Evolutionary conservation across 2,329 filamentous ascomycete genomes (phyloP).

Genomic region (Helicocarpus griseus): DNA sequence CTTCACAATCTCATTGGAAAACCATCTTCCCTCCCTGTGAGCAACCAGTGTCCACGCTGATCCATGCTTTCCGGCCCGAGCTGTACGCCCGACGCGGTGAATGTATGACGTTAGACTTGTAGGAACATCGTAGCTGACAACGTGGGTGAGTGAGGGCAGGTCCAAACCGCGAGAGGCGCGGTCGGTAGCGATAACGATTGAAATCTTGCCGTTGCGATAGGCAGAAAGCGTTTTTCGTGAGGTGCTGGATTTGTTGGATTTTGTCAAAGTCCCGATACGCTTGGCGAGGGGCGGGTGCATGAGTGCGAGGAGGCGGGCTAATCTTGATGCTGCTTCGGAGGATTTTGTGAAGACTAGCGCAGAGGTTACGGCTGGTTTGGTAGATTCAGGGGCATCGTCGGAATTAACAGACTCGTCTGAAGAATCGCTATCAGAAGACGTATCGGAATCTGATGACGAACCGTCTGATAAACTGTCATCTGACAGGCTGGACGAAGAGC

Average conservation of each 20-base stretch:
- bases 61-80: conserved; percentile 65
- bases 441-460: conserved; percentile 13
- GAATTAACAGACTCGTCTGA: conserved; percentile 27
- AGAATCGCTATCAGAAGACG: conserved; percentile 18
- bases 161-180: conserved; percentile 89
- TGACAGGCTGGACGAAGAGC: conserved; percentile 24
- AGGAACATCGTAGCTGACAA: conserved; percentile 91
- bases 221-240: conserved; percentile 57
- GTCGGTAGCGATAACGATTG: conserved; percentile 80
- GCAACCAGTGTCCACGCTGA: conserved; percentile 80
- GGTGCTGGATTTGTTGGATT: conserved; percentile 62
- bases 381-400: conserved; percentile 18
- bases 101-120: conserved; percentile 73
- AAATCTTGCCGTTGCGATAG: conserved; percentile 54
- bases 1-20: conserved; percentile 71
- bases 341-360: conserved; percentile 84
- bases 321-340: conserved; percentile 75
- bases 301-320: conserved; percentile 67
- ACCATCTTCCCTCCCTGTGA: conserved; percentile 79
- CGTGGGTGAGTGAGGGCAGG: conserved; percentile 65
- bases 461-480: conserved; percentile 25
- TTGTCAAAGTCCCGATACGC: conserved; percentile 62
- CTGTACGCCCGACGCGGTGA: conserved; percentile 85
- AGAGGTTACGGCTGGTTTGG: conserved; percentile 19
- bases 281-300: conserved; percentile 50